Percentiles rank a stretch among this genome's conserved stretches.
Conservation (phyloP, 352 stramenopile genomes). For the Phytophthora pluvialis region DNA sequence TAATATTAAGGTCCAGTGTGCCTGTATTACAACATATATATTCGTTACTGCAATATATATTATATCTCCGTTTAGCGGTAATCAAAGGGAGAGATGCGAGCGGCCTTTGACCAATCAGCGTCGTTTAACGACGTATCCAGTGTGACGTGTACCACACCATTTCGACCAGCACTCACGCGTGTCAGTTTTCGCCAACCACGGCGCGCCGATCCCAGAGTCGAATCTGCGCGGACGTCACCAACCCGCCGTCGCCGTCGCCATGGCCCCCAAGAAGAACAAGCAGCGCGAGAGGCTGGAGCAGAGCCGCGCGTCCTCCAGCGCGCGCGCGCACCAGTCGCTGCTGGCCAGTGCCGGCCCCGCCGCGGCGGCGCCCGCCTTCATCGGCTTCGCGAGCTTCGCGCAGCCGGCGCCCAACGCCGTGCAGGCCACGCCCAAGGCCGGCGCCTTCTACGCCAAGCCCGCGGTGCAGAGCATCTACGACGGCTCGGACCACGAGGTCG, state of each 20-base stretch:
- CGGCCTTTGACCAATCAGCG: slow-evolving; percentile 16
- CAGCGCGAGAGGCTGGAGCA: slow-evolving; percentile 89
- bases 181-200: not conserved
- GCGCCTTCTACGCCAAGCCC: slow-evolving; percentile 22
- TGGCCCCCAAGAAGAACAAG: slow-evolving; percentile 84
- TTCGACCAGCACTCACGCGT: slow-evolving; percentile 31
- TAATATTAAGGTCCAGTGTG: not conserved
- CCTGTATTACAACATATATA: not conserved
- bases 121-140: slow-evolving; percentile 3
- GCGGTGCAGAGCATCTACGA: slow-evolving; percentile 73
- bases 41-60: not conserved
- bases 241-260: not conserved
- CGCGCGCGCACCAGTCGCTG: slow-evolving; percentile 73
- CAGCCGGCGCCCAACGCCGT: slow-evolving; percentile 27
- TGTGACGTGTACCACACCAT: slow-evolving; percentile 14
- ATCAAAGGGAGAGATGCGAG: not conserved
- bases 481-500: slow-evolving; percentile 76
- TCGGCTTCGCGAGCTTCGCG: slow-evolving; percentile 79
- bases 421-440: slow-evolving; percentile 18
- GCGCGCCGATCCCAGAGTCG: not conserved
- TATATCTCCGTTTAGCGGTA: not conserved
- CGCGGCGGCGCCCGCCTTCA: slow-evolving; percentile 49
- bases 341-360: slow-evolving; percentile 37
- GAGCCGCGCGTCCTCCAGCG: slow-evolving; percentile 79
- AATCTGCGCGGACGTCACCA: slow-evolving; percentile 7